phyloP scores from a whole-genome alignment of 106 monocot species.

The Apostasia shenzhenica region DNA sequence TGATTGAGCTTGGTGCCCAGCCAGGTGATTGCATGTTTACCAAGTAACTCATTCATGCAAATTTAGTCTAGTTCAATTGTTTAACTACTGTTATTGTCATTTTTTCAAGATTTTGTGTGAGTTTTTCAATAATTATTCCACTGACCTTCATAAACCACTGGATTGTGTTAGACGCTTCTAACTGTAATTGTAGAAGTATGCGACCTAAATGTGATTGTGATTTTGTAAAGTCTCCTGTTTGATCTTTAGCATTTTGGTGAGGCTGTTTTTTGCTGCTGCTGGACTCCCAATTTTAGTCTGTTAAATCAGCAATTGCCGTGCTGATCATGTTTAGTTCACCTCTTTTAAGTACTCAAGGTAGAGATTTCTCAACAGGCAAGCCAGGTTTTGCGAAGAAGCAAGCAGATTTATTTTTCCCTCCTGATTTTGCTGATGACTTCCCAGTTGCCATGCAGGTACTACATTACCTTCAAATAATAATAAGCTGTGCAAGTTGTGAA shows the following conservation, averaged over 20 bases:
- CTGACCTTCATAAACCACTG: background rate
- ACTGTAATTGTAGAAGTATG: too few relatives aligned
- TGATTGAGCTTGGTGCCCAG: slow-evolving; percentile 98
- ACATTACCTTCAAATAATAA: background rate
- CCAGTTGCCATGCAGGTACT: slow-evolving; percentile 97
- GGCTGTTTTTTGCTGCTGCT: too few relatives aligned
- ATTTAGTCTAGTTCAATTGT: background rate
- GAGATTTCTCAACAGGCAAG: slow-evolving; percentile 44
- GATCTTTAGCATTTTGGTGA: too few relatives aligned
- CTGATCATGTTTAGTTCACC: too few relatives aligned
- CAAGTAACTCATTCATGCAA: background rate
- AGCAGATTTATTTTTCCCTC: slow-evolving; percentile 98
- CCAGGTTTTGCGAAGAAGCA: slow-evolving; percentile 95
- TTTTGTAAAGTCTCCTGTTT: too few relatives aligned
- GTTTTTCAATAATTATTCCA: background rate
- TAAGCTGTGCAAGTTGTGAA: too few relatives aligned
- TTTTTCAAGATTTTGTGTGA: background rate
- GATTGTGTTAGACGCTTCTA: too few relatives aligned
- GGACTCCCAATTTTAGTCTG: too few relatives aligned
- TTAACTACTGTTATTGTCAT: background rate
- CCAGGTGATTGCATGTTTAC: slow-evolving; percentile 47
- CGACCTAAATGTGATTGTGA: too few relatives aligned
- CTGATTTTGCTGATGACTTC: slow-evolving; percentile 97
- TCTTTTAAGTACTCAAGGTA: background rate
- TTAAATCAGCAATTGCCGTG: too few relatives aligned